Conservation (phyloP, 441 rosid species). For the Adansonia madagascariensis region DNA sequence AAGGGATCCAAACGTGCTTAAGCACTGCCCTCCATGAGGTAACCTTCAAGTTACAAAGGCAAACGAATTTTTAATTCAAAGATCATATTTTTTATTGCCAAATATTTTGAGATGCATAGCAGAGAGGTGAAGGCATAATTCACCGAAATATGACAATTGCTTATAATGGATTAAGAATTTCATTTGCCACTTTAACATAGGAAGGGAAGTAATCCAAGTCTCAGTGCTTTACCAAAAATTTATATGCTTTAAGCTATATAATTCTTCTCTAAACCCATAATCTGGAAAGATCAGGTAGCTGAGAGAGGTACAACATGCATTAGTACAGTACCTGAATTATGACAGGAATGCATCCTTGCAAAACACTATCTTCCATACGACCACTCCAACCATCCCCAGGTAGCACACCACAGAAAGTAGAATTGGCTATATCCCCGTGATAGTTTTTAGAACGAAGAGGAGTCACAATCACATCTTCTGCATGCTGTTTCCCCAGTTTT, state of each 20-base stretch:
- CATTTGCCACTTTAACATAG: too few species aligned
- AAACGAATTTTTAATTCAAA: neutral
- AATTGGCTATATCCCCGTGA: constrained; percentile 72
- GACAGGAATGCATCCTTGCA: constrained; percentile 97
- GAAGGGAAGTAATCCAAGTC: too few species aligned
- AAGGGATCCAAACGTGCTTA: neutral
- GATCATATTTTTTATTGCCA: neutral
- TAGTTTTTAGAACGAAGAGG: constrained; percentile 63
- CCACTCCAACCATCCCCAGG: constrained; percentile 99
- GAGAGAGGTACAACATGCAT: neutral
- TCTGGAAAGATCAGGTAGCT: constrained; percentile 1
- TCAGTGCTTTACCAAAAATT: too few species aligned
- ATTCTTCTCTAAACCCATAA: neutral
- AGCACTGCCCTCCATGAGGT: neutral
- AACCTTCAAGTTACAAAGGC: neutral
- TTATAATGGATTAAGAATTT: too few species aligned
- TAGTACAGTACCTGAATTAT: constrained; percentile 75
- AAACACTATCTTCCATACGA: constrained; percentile 92
- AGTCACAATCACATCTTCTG: constrained; percentile 75
- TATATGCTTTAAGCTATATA: constrained; percentile 2
- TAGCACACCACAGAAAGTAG: constrained; percentile 85
- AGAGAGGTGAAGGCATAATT: neutral
- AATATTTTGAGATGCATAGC: neutral
- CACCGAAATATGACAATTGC: too few species aligned
- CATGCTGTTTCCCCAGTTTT: constrained; percentile 75